phyloP scores from a whole-genome alignment of 176 grass and related monocot genomes.

The Oryza rufipogon region DNA sequence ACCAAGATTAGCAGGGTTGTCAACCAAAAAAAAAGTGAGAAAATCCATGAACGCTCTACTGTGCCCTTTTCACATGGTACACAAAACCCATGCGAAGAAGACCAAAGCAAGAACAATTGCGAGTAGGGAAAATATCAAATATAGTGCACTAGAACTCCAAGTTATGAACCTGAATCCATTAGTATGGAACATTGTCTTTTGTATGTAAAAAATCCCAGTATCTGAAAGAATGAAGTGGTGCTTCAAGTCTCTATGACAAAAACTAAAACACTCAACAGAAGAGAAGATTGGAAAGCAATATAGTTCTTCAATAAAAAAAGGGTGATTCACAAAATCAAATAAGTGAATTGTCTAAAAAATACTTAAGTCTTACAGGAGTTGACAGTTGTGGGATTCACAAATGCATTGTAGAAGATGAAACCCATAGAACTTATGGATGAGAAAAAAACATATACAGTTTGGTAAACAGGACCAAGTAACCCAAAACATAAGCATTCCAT shows the following conservation, averaged over 20 bases:
- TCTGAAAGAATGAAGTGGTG: neutral
- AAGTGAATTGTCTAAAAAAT: neutral
- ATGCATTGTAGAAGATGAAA: slow-evolving; percentile 21
- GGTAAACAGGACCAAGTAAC: neutral
- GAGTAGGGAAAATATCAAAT: neutral
- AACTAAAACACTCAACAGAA: neutral
- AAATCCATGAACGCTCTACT: neutral
- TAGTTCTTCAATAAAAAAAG: slow-evolving; percentile 11
- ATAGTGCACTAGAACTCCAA: neutral
- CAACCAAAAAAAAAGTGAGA: neutral
- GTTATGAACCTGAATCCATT: neutral
- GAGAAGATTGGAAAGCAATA: neutral
- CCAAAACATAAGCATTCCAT: slow-evolving; percentile 25
- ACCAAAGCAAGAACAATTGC: neutral
- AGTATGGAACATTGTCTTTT: neutral
- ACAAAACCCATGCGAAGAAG: neutral
- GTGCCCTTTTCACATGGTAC: neutral
- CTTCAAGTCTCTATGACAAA: neutral
- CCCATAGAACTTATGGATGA: slow-evolving; percentile 18
- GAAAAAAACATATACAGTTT: neutral
- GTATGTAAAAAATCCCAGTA: neutral
- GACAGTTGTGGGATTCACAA: neutral
- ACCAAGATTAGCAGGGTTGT: neutral
- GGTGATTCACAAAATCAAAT: slow-evolving; percentile 3
- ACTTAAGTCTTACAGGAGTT: slow-evolving; percentile 15